phyloP scores from a whole-genome alignment of 768 basidiomycete genomes.

The Agrocybe pediades region DNA sequence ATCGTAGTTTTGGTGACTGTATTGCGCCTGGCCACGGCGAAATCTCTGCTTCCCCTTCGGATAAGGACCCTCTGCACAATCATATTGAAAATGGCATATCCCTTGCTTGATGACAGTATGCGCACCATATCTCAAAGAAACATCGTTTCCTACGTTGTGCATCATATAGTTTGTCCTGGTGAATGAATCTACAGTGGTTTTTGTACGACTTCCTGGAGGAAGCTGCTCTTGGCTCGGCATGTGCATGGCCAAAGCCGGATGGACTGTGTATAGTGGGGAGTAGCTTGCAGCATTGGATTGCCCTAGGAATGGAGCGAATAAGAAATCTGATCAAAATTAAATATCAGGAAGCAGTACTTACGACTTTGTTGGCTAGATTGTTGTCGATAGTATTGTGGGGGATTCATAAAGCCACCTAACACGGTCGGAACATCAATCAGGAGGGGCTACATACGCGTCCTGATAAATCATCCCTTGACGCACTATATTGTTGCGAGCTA shows the following conservation, averaged over 20 bases:
- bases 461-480: background rate
- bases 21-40: too few relatives aligned
- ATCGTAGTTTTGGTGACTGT: too few relatives aligned
- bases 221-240: too few relatives aligned
- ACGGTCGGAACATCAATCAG: background rate
- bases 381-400: background rate
- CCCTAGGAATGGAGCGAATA: background rate
- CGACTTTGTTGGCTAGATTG: background rate
- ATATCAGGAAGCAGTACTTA: background rate
- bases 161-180: too few relatives aligned
- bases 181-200: too few relatives aligned
- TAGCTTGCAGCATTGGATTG: background rate
- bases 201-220: too few relatives aligned
- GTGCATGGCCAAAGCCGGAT: background rate
- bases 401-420: background rate
- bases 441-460: background rate
- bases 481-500: background rate
- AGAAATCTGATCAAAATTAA: background rate
- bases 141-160: too few relatives aligned
- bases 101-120: too few relatives aligned
- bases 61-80: too few relatives aligned
- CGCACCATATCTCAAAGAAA: background rate
- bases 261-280: background rate
- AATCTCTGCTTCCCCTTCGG: too few relatives aligned
- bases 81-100: too few relatives aligned